Percentiles rank a stretch among this genome's conserved stretches.
These are phyloP conservation scores for Fomitopsis serialis DNA, from an alignment of 768 basidiomycete species.

Conservation along the genomic window DNA sequence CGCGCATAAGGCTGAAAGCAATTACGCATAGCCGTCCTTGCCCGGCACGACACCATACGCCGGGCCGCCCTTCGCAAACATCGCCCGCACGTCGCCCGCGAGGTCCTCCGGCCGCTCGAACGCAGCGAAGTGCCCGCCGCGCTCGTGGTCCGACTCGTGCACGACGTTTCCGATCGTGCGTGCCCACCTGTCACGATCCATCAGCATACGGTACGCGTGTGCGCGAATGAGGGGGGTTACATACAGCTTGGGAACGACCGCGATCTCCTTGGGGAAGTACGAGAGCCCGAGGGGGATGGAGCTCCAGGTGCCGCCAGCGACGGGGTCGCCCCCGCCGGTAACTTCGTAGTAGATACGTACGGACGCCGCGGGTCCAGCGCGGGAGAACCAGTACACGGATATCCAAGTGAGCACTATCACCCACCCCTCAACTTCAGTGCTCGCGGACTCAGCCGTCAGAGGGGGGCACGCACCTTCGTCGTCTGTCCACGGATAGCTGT, in stretches of 20 bases:
- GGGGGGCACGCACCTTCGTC: slow-evolving; percentile 39
- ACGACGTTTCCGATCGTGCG: slow-evolving; percentile 19
- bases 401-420: slow-evolving; percentile 32
- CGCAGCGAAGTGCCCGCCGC: slow-evolving; percentile 25
- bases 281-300: slow-evolving; percentile 25
- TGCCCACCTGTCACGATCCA: slow-evolving; percentile 13
- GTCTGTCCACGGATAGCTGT: slow-evolving; percentile 50
- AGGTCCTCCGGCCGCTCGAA: slow-evolving; percentile 20
- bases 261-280: slow-evolving; percentile 25
- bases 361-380: slow-evolving; percentile 25
- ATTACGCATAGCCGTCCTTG: slow-evolving; percentile 10
- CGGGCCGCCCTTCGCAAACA: slow-evolving; percentile 22
- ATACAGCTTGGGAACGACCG: slow-evolving; percentile 14
- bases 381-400: slow-evolving; percentile 33
- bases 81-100: slow-evolving; percentile 19
- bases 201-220: background rate
- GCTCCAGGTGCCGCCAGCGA: background rate
- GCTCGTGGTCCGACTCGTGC: slow-evolving; percentile 16
- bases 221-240: background rate
- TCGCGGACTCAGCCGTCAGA: no score
- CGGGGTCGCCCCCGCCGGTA: background rate
- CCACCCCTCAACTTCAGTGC: no score
- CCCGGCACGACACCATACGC: slow-evolving; percentile 16
- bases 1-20: background rate
- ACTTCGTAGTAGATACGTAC: slow-evolving; percentile 29